Percentiles rank a stretch among this genome's conserved stretches.
phyloP scores from a whole-genome alignment of 176 grass and related monocot genomes.

The Puccinellia tenuiflora region DNA sequence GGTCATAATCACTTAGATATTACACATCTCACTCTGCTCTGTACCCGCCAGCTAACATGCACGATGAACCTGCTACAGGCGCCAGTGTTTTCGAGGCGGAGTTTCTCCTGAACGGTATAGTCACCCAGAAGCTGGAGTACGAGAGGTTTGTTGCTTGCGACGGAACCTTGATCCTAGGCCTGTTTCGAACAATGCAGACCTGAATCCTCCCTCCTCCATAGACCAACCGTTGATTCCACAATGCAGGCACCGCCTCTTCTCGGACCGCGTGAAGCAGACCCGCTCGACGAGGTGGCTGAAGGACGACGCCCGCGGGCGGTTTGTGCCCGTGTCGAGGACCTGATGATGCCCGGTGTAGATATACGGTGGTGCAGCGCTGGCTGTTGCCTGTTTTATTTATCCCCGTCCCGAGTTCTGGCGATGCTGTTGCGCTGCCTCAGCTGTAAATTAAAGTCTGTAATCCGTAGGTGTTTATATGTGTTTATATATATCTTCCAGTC shows the following conservation, averaged over 20 bases:
- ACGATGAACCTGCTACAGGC: conserved; percentile 34
- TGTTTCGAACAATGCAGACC: not conserved
- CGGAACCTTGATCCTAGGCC: not conserved
- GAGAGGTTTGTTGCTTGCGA: conserved; percentile 58
- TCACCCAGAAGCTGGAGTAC: conserved; percentile 77
- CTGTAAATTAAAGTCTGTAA: not conserved
- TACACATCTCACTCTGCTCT: not conserved
- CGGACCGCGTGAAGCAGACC: conserved; percentile 39
- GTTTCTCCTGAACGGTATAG: conserved; percentile 68
- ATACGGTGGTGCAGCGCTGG: not conserved
- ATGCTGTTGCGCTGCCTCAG: not conserved
- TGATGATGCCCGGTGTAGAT: conserved; percentile 5
- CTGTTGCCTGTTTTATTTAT: not conserved
- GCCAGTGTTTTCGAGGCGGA: conserved; percentile 46
- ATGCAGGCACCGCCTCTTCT: conserved; percentile 42
- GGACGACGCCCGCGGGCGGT: not conserved
- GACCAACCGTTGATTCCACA: not conserved
- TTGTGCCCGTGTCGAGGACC: conserved; percentile 37
- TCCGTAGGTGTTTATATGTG: not conserved
- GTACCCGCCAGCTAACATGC: conserved; percentile 5
- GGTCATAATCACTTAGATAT: conserved; percentile 29
- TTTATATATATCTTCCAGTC: not conserved
- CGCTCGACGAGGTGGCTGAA: conserved; percentile 50
- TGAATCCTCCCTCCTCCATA: not conserved
- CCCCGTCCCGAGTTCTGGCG: not conserved